Evolutionary conservation across 139 green algal genomes (phyloP), one percentile per base, ranked within the genome.

Genomic region (Tetradesmus lagerheimii): DNA sequence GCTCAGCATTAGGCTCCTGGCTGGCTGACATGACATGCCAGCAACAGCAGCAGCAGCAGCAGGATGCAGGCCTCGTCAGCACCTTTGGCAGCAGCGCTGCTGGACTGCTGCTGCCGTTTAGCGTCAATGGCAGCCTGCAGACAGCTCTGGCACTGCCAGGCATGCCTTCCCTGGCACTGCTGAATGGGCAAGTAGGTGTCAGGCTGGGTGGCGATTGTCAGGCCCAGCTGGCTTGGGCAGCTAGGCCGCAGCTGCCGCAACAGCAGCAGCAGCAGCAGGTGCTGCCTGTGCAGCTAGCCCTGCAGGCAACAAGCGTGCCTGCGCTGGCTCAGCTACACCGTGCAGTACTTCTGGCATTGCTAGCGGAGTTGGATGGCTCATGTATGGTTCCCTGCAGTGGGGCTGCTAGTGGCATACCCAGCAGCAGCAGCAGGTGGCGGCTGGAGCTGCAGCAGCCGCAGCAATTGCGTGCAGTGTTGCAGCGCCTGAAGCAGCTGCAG

Each of bases 241-340:
- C 80, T 29, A 39, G 50, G 80, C 47, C 80, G 29, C 31, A 74
- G 57, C 53, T 57, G 82, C 31, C 12, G 9, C 6, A n/a, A 38
- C 83, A 41, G 62, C 62, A 88, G 50, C 50, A 53, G 50, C 29
- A 25, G 31, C n/a, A 47, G 45, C n/a, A 45, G 47, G 62, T 38
- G 57, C 27, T 78, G 34, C 82, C 53, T 29, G 45, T 87, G 57
- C 82, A 78, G n/a, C 15, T 87, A 12, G 57, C 35, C 38, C 64
- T 87, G 82, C 82, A 87, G 45, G 82, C 82, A 4, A 50, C 11
- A 1, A 79, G 57, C 25, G 82, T 87, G 25, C 14, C 82, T 6
- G 82, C 50, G 41, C 34, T 87, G 53, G 82, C 82, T 11, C 82
- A 87, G 29, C 41, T 87, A 35, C 82, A 78, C 23, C 71, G 82